Evolutionary conservation across 495 filamentous ascomycete genomes (phyloP).

Genomic region (Penicillium chermesinum): DNA sequence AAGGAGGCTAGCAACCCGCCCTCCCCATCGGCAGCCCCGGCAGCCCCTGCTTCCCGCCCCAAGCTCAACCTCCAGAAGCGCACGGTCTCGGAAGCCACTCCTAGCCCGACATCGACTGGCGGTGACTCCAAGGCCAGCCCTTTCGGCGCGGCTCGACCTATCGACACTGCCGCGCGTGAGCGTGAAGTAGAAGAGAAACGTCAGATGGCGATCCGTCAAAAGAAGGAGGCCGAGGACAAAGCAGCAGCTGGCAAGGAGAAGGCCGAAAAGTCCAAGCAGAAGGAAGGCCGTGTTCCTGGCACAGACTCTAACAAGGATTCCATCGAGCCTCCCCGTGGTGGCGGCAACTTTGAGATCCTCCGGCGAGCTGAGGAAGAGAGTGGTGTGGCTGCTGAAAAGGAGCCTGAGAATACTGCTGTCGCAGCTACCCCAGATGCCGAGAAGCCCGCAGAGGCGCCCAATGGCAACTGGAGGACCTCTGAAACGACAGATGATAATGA

Average conservation of each 20-base stretch:
- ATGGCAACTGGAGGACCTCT: conserved; percentile 38
- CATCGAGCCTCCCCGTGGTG: conserved; percentile 38
- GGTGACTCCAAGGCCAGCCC: conserved; percentile 77
- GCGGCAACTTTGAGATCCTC: conserved; percentile 50
- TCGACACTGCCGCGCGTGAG: conserved; percentile 83
- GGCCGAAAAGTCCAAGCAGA: conserved; percentile 28
- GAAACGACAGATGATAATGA: conserved; percentile 55
- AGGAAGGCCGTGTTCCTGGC: conserved; percentile 28
- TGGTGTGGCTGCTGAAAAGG: conserved; percentile 33
- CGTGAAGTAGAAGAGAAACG: conserved; percentile 86
- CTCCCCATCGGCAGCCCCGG: conserved; percentile 18
- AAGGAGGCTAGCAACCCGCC: conserved; percentile 65
- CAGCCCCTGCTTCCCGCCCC: conserved; percentile 55
- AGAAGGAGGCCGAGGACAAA: conserved; percentile 76
- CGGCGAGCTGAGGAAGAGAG: conserved; percentile 46
- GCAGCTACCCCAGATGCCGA: conserved; percentile 30
- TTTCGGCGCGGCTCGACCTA: conserved; percentile 86
- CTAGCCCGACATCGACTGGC: conserved; percentile 38
- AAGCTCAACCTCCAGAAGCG: conserved; percentile 82
- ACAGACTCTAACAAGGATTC: conserved; percentile 44
- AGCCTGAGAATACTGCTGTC: conserved; percentile 22
- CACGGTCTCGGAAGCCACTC: conserved; percentile 69
- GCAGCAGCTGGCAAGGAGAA: conserved; percentile 49
- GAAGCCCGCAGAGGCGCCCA: conserved; percentile 30
- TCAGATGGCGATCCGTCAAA: conserved; percentile 64